These are phyloP conservation scores for Fonsecaea pugnacius DNA, from an alignment of 2,329 filamentous ascomycete genomes.

Conservation along the genomic window DNA sequence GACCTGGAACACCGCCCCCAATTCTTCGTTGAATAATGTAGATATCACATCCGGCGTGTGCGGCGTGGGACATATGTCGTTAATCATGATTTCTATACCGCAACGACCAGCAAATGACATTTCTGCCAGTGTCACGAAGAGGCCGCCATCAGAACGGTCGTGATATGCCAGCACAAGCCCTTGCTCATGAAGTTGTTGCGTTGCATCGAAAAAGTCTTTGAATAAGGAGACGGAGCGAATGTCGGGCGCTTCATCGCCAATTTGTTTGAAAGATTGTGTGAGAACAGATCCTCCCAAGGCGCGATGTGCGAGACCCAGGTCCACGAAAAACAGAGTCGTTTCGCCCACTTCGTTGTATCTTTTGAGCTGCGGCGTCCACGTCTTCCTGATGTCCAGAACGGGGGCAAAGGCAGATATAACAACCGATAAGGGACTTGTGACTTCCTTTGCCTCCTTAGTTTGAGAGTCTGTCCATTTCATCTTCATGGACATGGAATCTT, in stretches of 20 bases:
- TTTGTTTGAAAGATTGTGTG: slow-evolving; percentile 83
- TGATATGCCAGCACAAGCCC: slow-evolving; percentile 88
- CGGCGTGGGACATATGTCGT: slow-evolving; percentile 65
- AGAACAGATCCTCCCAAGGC: slow-evolving; percentile 88
- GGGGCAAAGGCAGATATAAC: slow-evolving; percentile 89
- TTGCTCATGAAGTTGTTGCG: slow-evolving; percentile 68
- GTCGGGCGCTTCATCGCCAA: slow-evolving; percentile 84
- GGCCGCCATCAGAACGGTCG: slow-evolving; percentile 88
- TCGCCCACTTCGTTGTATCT: slow-evolving; percentile 86
- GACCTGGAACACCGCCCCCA: slow-evolving; percentile 95
- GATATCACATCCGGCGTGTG: slow-evolving; percentile 70
- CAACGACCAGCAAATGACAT: slow-evolving; percentile 98
- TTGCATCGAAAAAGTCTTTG: slow-evolving; percentile 88
- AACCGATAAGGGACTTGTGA: slow-evolving; percentile 88
- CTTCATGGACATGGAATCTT: slow-evolving; percentile 99
- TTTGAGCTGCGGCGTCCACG: slow-evolving; percentile 90
- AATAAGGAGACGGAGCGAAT: slow-evolving; percentile 79
- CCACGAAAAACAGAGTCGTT: slow-evolving; percentile 85
- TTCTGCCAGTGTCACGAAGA: slow-evolving; percentile 87
- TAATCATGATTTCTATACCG: slow-evolving; percentile 82
- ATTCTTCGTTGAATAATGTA: slow-evolving; percentile 91
- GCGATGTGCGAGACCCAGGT: slow-evolving; percentile 79
- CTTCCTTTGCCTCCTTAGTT: slow-evolving; percentile 73
- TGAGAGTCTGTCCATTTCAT: slow-evolving; percentile 83
- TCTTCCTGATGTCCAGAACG: slow-evolving; percentile 79